Evolutionary conservation across 2,329 filamentous ascomycete genomes (phyloP), one percentile per base, ranked within the genome.

Genomic region (Pyricularia grisea): DNA sequence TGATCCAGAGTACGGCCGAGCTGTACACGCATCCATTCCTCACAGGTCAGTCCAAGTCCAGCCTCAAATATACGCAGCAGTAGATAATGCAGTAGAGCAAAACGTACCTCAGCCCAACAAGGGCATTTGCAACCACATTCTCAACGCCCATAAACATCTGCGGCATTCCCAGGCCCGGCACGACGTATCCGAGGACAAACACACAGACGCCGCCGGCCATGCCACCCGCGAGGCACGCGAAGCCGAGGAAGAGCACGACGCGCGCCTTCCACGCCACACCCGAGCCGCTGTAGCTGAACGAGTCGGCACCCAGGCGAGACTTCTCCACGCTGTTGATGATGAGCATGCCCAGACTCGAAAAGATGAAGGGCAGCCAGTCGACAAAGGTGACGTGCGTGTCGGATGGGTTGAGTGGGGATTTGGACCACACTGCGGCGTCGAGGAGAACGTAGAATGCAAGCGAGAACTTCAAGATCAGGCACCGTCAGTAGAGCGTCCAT

Each of bases 271-370:
- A 90, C 11, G 88, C 88, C 31, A 91, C 88, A 14, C 86, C 86
- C 66, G 81, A 84, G 68, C 71, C 70, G 66, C 70, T 69, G 78
- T 90, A 89, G 71, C 83, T 84, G 77, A 88, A 88, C 17, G 25
- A 58, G 79, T 91, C 87, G 74, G 85, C 82, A 73, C 86, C 86
- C 71, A 90, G 82, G 68, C 88, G 85, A 70, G 87, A 81, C 79
- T 90, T 90, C 80, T 90, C 87, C 72, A 90, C 87, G 73, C 83
- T 87, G 82, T 90, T 90, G 82, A 90, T 90, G 77, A 90, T 90
- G 70, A 90, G 83, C 87, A 90, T 90, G 72, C 88, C 88, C 71
- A 90, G 81, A 71, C 84, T 83, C 72, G 84, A 87, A 81, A 90
- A 90, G 77, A 90, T 84, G 73, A 90, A 83, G 67, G 88, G 88